phyloP scores from a whole-genome alignment of 257 asterid species.

The Plantago ovata region DNA sequence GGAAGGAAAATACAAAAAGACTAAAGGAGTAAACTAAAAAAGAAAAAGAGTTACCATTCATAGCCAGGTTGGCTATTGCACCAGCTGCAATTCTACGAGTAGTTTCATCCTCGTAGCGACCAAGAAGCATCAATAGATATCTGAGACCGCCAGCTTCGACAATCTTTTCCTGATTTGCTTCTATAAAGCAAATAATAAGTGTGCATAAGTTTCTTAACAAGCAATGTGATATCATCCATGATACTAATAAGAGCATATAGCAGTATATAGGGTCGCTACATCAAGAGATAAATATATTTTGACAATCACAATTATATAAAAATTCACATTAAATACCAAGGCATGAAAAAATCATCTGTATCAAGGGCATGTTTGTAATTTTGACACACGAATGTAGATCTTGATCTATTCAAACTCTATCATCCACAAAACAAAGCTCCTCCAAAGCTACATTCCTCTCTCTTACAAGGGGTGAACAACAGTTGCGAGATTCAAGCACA shows the following conservation, averaged over 20 bases:
- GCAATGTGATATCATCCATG: background rate
- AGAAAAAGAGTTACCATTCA: conserved; percentile 60
- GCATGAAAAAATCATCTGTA: no score
- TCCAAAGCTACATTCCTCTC: no score
- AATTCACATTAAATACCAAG: no score
- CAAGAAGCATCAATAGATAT: conserved; percentile 86
- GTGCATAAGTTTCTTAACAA: conserved; percentile 24
- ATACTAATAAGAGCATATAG: conserved; percentile 2
- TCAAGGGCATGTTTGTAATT: no score
- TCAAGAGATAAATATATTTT: no score
- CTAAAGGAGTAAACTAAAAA: conserved; percentile 5
- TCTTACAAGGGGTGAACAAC: no score
- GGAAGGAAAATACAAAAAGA: conserved; percentile 11
- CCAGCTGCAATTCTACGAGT: conserved; percentile 99
- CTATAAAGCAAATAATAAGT: conserved; percentile 34
- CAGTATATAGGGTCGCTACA: no score
- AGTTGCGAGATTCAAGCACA: no score
- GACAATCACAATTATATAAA: no score
- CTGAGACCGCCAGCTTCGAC: conserved; percentile 99
- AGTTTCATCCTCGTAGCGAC: conserved; percentile 91
- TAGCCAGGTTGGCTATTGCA: conserved; percentile 98
- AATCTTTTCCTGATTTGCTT: conserved; percentile 91
- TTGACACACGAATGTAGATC: no score
- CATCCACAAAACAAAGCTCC: no score
- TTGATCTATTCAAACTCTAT: no score